phyloP scores from a whole-genome alignment of 129 eudicot species.

The Flaveria ramosissima region DNA sequence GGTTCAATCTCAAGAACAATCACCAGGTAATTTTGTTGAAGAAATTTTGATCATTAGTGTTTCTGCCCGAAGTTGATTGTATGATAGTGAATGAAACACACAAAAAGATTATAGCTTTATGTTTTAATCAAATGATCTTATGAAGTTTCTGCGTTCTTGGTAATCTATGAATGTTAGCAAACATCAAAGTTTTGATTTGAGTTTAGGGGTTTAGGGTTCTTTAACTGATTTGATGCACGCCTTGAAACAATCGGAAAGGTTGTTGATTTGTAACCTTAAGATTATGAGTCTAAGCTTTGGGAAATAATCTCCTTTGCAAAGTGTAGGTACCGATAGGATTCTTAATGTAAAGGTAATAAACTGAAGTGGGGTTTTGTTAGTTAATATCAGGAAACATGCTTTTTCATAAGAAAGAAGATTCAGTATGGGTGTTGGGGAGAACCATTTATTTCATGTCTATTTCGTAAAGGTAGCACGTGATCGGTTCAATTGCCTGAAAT shows the following conservation, averaged over 20 bases:
- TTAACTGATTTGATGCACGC: too few relatives aligned
- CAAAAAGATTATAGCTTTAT: conserved; percentile 15
- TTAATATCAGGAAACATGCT: neutral
- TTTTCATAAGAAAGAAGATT: neutral
- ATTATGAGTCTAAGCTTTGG: too few relatives aligned
- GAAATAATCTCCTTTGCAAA: too few relatives aligned
- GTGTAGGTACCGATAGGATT: conserved; percentile 9
- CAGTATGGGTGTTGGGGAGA: conserved; percentile 26
- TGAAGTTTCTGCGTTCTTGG: neutral
- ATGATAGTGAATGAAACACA: neutral
- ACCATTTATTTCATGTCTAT: conserved; percentile 32
- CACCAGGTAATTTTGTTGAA: conserved; percentile 18
- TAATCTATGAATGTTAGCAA: neutral
- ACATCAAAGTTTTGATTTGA: conserved; percentile 21
- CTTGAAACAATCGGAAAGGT: too few relatives aligned
- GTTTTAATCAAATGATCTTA: conserved; percentile 23
- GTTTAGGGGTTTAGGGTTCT: conserved; percentile 37
- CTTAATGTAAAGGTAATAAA: neutral
- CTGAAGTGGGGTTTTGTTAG: neutral
- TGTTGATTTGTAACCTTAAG: too few relatives aligned
- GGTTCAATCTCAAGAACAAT: conserved; percentile 18
- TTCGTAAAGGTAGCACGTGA: conserved; percentile 39
- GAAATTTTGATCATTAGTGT: neutral
- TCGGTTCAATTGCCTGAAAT: conserved; percentile 33
- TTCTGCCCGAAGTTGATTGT: neutral